Evolutionary conservation across 2,329 filamentous ascomycete genomes (phyloP).

Genomic region (Arthrobotrys musiformis): DNA sequence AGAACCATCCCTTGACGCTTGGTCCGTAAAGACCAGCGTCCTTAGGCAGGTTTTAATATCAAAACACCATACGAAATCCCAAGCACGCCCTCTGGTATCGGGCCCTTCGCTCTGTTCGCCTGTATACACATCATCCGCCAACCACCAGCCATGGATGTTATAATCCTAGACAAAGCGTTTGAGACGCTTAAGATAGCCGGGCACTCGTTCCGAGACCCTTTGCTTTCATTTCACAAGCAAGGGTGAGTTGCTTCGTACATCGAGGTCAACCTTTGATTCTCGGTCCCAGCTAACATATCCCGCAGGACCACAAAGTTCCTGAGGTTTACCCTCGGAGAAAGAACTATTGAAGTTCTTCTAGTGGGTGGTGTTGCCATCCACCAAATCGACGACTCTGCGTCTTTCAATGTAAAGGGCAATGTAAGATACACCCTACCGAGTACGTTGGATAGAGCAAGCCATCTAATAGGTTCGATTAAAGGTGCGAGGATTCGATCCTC

Average conservation of each 20-base stretch:
- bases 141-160: neutral
- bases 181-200: neutral
- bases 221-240: neutral
- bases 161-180: neutral
- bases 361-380: neutral
- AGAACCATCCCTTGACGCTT: too few species aligned
- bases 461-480: neutral
- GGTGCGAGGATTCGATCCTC: neutral
- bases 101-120: neutral
- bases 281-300: neutral
- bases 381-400: slow-evolving; percentile 3
- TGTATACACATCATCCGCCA: too few species aligned
- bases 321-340: neutral
- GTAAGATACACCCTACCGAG: neutral
- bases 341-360: neutral
- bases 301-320: neutral
- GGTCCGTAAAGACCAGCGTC: too few species aligned
- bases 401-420: neutral
- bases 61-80: neutral
- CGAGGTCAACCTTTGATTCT: neutral
- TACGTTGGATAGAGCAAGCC: neutral
- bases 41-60: too few species aligned
- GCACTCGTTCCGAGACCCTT: neutral
- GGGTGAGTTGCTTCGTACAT: neutral
- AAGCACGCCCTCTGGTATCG: neutral